Conservation (phyloP, 805 yeast species). For the Metschnikowia santaceciliae region DNA sequence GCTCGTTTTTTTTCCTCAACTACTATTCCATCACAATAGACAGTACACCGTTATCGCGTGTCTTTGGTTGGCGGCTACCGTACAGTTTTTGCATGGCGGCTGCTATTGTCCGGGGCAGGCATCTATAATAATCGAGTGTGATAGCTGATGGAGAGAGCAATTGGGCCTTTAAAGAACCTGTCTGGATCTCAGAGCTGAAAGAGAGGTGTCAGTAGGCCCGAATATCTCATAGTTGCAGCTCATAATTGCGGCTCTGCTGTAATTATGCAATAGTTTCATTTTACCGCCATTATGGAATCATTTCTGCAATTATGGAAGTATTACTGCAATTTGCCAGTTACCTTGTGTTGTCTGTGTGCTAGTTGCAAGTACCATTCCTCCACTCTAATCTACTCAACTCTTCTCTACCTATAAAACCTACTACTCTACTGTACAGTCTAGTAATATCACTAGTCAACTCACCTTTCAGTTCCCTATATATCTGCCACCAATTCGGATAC, state of each 20-base stretch:
- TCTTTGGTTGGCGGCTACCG: conserved; percentile 15
- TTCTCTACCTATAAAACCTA: background rate
- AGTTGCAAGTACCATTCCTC: too few species aligned
- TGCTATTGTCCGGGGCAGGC: conserved; percentile 19
- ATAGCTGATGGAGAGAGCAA: conserved; percentile 46
- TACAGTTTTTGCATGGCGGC: conserved; percentile 31
- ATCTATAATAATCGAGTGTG: conserved; percentile 31
- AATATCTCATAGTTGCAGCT: conserved; percentile 19
- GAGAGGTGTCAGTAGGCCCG: conserved; percentile 52
- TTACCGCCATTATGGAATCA: too few species aligned
- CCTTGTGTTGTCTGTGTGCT: too few species aligned
- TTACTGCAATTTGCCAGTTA: too few species aligned
- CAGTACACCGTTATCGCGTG: conserved; percentile 50
- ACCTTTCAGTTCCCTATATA: too few species aligned
- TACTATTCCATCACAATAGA: conserved; percentile 64
- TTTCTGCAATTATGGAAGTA: too few species aligned
- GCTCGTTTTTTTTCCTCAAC: conserved; percentile 29
- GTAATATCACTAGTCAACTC: too few species aligned
- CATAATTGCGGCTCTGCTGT: too few species aligned
- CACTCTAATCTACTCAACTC: background rate
- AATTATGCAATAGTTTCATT: too few species aligned
- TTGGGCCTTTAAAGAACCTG: conserved; percentile 45
- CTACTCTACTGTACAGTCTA: too few species aligned
- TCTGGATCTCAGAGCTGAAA: conserved; percentile 44
- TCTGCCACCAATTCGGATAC: too few species aligned